Evolutionary conservation across 1,284 basidiomycete species (phyloP), one percentile per base, ranked within the genome.

Genomic region (Phaffia rhodozyma): DNA sequence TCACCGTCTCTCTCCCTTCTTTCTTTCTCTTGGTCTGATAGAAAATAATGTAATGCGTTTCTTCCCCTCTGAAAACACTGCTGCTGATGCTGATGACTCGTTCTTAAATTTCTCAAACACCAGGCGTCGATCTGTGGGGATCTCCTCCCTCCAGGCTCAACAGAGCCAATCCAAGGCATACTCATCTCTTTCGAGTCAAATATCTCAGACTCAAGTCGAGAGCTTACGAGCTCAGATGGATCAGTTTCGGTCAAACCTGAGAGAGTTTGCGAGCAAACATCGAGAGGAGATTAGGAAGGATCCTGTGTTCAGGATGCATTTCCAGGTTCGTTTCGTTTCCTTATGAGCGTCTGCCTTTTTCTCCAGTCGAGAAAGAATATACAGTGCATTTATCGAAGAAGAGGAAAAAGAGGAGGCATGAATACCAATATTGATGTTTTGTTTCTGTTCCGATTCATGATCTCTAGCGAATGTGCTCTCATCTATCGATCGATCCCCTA

Each of bases 401-500:
- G 9, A 34, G 32, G 4, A 34, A 4, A 9, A 34, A 34, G 32
- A 34, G 32, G 9, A 11, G 13, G 13, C 5, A 43, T 7, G 29
- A 13, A 21, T 34, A 7, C 27, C 23, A 6, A 38, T 30, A 1
- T 25, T 30, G 30, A 27, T 49, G 13, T 4, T 51, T 25, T 1
- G 1, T 59, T 4, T 32, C 49, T n/a, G 23, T 16, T 21, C 38
- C 18, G 27, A 2, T 25, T 20, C 4, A 47, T 48, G 23, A 13
- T 23, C 20, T 32, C 20, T n/a, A 93, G 70, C 86, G 89, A 66
- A 97, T 98, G 91, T 99, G 96, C 73, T 83, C 87, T 1, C 86
- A 86, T 20, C 88, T 99, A 63, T 92, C 91, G 32, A 90, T 99
- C 23, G 96, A 98, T 74, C 94, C 96, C 0, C 82, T 98, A 23